These are phyloP conservation scores for Kodamaea leandrae DNA, from an alignment of 805 yeast genomes.

Conservation along the genomic window DNA sequence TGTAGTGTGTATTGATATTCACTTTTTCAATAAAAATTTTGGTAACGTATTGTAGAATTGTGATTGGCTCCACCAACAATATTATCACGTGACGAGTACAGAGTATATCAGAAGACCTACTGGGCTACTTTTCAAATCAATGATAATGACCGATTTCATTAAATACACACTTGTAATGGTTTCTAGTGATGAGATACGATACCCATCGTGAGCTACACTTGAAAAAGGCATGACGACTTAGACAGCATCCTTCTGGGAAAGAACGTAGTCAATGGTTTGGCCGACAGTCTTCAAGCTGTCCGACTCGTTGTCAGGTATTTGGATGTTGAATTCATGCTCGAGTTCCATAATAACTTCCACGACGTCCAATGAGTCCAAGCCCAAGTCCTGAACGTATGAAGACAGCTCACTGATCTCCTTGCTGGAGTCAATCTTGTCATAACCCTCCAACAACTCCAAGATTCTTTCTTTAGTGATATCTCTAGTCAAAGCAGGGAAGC, in stretches of 20 bases:
- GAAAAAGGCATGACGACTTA: no score
- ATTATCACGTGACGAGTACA: not conserved
- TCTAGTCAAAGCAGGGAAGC: constrained; percentile 58
- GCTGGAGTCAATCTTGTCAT: constrained; percentile 48
- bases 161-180: no score
- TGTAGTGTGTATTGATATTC: not conserved
- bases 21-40: not conserved
- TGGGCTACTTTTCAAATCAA: no score
- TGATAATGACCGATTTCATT: no score
- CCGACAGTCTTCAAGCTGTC: constrained; percentile 46
- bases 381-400: constrained; percentile 40
- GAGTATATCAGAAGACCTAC: not conserved
- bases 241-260: constrained; percentile 43
- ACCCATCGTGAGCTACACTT: no score
- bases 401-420: constrained; percentile 38
- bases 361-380: constrained; percentile 47
- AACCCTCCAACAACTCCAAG: constrained; percentile 61
- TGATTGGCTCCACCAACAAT: not conserved
- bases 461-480: constrained; percentile 63
- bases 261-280: constrained; percentile 42
- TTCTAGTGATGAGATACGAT: no score
- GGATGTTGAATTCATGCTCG: constrained; percentile 47
- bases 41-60: not conserved
- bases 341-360: constrained; percentile 48
- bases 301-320: constrained; percentile 47